phyloP scores from a whole-genome alignment of 176 grass and related monocot genomes.

The Avena atlantica region DNA sequence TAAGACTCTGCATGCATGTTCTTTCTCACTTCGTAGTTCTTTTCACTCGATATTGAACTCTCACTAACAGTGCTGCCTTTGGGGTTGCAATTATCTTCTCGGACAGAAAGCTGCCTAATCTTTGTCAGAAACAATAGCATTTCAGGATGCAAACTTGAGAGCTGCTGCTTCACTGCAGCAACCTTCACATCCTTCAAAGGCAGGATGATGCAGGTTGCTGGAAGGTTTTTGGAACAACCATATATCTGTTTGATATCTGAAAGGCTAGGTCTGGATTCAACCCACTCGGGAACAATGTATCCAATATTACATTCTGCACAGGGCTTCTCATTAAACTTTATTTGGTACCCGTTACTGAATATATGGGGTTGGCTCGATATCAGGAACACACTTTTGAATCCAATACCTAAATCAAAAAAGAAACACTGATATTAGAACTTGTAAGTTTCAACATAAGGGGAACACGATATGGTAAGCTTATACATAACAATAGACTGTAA shows the following conservation, averaged over 20 bases:
- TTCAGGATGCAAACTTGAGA: conserved; percentile 77
- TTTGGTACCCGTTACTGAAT: conserved; percentile 91
- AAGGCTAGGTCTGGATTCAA: conserved; percentile 55
- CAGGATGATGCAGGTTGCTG: conserved; percentile 69
- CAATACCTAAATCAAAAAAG: conserved; percentile 66
- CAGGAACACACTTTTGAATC: conserved; percentile 82
- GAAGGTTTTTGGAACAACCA: conserved; percentile 57
- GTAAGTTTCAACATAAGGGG: not conserved
- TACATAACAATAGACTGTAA: not conserved
- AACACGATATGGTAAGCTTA: not conserved
- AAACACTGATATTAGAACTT: not conserved
- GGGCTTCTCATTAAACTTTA: conserved; percentile 71
- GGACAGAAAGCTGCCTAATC: conserved; percentile 59
- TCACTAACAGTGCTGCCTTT: conserved; percentile 40
- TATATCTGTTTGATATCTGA: conserved; percentile 60
- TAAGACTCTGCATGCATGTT: conserved; percentile 67
- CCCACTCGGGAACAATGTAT: conserved; percentile 88
- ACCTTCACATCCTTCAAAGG: conserved; percentile 71
- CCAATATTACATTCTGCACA: conserved; percentile 74
- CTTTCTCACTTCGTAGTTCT: conserved; percentile 48
- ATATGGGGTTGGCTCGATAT: conserved; percentile 73
- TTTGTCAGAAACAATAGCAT: conserved; percentile 79
- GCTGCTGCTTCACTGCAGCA: conserved; percentile 65
- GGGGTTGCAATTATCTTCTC: conserved; percentile 37
- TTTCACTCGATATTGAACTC: conserved; percentile 71